A percentile compares a stretch with the other conserved stretches of the same genome.
Conservation (phyloP, 2,329 filamentous ascomycete species). For the Neopestalotiopsis clavispora region DNA sequence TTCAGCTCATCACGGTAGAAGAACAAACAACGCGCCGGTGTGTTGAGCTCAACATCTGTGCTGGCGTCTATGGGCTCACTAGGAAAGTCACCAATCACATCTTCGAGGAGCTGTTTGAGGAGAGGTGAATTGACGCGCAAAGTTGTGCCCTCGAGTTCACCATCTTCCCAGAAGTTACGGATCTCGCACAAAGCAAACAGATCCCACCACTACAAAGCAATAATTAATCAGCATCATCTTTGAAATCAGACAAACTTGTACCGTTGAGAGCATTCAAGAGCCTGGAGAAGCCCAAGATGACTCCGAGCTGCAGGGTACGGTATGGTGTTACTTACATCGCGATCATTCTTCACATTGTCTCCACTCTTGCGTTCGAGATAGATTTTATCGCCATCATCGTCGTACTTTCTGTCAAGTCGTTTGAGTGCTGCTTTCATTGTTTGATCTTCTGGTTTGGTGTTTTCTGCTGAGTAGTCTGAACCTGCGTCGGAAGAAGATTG, state of each 20-base stretch:
- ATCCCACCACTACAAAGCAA: conserved; percentile 30
- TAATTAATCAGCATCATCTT: not conserved
- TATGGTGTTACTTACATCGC: conserved; percentile 15
- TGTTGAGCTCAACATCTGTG: conserved; percentile 27
- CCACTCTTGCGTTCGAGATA: conserved; percentile 33
- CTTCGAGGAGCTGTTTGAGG: conserved; percentile 32
- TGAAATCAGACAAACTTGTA: not conserved
- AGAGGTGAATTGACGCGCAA: conserved; percentile 36
- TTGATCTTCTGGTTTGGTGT: conserved; percentile 23
- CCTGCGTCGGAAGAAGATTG: not conserved
- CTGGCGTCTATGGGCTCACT: conserved; percentile 27
- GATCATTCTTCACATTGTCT: conserved; percentile 26
- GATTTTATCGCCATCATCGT: conserved; percentile 31
- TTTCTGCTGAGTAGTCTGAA: not conserved
- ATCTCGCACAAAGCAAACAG: conserved; percentile 36
- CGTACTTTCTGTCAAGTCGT: conserved; percentile 31
- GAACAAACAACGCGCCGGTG: conserved; percentile 34
- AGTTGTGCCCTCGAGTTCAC: conserved; percentile 25
- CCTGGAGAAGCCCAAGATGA: too few relatives aligned
- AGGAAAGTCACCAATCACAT: conserved; percentile 33
- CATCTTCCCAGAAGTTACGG: conserved; percentile 25
- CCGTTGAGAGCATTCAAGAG: too few relatives aligned
- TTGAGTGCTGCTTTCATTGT: conserved; percentile 37
- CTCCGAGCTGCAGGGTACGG: not conserved
- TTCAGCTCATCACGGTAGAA: conserved; percentile 31